A percentile compares a stretch with the other conserved stretches of the same genome.
Conservation (phyloP, 352 stramenopile species). For the Globisporangium perplexum region DNA sequence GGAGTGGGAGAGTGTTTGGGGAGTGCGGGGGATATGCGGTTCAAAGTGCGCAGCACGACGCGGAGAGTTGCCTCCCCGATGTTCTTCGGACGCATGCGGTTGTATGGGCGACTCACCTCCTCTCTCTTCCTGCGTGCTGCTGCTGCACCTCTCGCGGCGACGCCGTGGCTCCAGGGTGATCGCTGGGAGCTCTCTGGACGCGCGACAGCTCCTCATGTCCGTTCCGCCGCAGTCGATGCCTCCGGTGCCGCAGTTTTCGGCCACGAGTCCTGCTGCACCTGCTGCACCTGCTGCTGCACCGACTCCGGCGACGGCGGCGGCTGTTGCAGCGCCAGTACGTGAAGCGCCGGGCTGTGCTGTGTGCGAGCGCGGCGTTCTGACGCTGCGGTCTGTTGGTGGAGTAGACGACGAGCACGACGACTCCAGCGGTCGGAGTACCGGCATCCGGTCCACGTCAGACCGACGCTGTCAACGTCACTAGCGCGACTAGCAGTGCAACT, state of each 20-base stretch:
- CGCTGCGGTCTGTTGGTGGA: neutral
- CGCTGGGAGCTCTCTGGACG: neutral
- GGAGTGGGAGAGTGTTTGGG: neutral
- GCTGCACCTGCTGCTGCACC: too few relatives aligned
- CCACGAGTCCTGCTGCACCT: slow-evolving; percentile 32
- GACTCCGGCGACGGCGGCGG: slow-evolving; percentile 22
- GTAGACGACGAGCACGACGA: slow-evolving; percentile 13
- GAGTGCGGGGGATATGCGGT: neutral
- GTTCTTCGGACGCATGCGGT: neutral
- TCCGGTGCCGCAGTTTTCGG: slow-evolving; percentile 62
- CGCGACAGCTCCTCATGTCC: slow-evolving; percentile 34
- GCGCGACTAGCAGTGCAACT: slow-evolving; percentile 1
- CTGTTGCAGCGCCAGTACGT: neutral
- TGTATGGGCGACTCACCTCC: too few relatives aligned
- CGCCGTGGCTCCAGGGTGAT: neutral
- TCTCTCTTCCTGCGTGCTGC: neutral
- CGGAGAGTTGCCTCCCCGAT: neutral
- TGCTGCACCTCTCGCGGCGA: neutral
- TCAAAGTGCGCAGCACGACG: neutral
- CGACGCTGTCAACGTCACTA: slow-evolving; percentile 12
- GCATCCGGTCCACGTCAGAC: slow-evolving; percentile 7
- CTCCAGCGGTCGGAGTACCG: slow-evolving; percentile 1
- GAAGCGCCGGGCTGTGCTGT: neutral
- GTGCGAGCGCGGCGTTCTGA: neutral
- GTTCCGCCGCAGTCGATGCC: slow-evolving; percentile 65